Conservation (phyloP, 2,329 filamentous ascomycete genomes). For the Diplodia corticola region DNA sequence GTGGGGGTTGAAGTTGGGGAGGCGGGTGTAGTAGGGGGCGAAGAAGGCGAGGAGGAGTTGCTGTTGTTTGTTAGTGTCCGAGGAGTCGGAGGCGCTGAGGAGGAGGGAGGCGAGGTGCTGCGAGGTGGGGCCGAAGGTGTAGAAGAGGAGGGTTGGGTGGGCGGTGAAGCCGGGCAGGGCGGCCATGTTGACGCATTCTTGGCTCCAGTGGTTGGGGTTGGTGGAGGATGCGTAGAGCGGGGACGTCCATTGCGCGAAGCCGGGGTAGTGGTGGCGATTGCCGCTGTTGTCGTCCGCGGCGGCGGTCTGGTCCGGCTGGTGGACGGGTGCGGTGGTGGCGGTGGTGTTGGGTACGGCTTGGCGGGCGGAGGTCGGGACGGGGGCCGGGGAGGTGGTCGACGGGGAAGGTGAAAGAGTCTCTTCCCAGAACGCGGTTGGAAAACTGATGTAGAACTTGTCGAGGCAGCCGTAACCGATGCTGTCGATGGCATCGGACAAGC, state of each 20-base stretch:
- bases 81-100: too few relatives aligned
- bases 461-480: slow-evolving; percentile 69
- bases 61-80: too few relatives aligned
- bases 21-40: slow-evolving; percentile 71
- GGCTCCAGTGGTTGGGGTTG: slow-evolving; percentile 67
- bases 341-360: slow-evolving; percentile 38
- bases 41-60: slow-evolving; percentile 65
- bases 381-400: not conserved
- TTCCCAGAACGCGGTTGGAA: slow-evolving; percentile 78
- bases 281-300: slow-evolving; percentile 12
- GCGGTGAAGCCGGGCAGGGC: slow-evolving; percentile 56
- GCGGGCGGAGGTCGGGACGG: slow-evolving; percentile 23
- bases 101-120: slow-evolving; percentile 35
- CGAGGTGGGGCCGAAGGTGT: slow-evolving; percentile 61
- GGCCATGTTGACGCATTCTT: slow-evolving; percentile 75
- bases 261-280: slow-evolving; percentile 46
- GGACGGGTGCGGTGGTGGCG: slow-evolving; percentile 39
- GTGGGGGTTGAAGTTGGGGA: slow-evolving; percentile 64
- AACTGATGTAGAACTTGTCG: slow-evolving; percentile 66
- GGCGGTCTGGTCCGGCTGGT: slow-evolving; percentile 37
- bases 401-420: slow-evolving; percentile 29
- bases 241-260: slow-evolving; percentile 74
- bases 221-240: slow-evolving; percentile 66
- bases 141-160: slow-evolving; percentile 85
- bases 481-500: slow-evolving; percentile 62